These are phyloP conservation scores for Helenozyma rhizophorensis DNA, from an alignment of 805 yeast species.

Conservation along the genomic window DNA sequence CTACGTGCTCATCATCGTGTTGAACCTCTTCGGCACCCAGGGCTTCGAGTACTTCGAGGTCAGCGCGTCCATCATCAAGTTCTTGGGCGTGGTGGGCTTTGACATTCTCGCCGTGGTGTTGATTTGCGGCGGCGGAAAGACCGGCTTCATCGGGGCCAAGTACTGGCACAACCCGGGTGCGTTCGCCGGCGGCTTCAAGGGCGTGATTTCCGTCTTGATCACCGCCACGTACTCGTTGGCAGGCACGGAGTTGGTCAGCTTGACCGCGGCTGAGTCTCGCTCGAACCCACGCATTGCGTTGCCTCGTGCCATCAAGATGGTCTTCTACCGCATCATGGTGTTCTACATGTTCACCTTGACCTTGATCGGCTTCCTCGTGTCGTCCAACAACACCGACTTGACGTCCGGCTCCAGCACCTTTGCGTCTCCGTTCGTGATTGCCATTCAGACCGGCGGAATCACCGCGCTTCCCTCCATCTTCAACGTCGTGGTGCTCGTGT, in stretches of 20 bases:
- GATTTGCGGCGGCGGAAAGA: conserved; percentile 36
- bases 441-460: conserved; percentile 38
- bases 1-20: conserved; percentile 31
- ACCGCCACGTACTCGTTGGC: conserved; percentile 42
- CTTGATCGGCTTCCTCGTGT: conserved; percentile 37
- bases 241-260: conserved; percentile 39
- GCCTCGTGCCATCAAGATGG: conserved; percentile 41
- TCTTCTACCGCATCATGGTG: conserved; percentile 37
- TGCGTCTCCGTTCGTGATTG: conserved; percentile 41
- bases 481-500: conserved; percentile 38
- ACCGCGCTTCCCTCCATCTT: conserved; percentile 39
- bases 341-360: conserved; percentile 40
- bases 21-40: conserved; percentile 30
- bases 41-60: conserved; percentile 40
- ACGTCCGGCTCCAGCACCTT: conserved; percentile 25
- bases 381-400: conserved; percentile 25
- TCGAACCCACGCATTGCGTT: conserved; percentile 34
- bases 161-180: conserved; percentile 37
- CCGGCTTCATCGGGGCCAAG: conserved; percentile 35
- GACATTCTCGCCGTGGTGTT: conserved; percentile 36
- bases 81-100: conserved; percentile 37
- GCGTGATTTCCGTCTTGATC: conserved; percentile 34
- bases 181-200: conserved; percentile 34
- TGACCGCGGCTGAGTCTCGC: conserved; percentile 34
- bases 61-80: conserved; percentile 30